A percentile compares a stretch with the other conserved stretches of the same genome.
These are phyloP conservation scores for Suhomyces kilbournensis DNA, from an alignment of 805 yeast genomes.

Conservation along the genomic window DNA sequence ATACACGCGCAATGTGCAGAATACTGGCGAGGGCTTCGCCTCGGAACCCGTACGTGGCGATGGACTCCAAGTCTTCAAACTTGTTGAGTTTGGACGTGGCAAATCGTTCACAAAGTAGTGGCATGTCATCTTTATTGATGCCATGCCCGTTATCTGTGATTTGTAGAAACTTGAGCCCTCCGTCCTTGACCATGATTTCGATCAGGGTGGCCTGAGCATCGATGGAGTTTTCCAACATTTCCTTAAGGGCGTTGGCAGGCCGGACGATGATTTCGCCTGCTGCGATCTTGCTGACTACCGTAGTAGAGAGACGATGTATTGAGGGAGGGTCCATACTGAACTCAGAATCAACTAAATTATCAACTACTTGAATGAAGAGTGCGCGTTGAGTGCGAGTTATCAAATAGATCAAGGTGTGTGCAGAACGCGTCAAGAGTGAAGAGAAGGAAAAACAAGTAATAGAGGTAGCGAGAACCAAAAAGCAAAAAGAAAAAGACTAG, in stretches of 20 bases:
- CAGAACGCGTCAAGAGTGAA: not conserved
- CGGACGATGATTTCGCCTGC: slow-evolving; percentile 96
- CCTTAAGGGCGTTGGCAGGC: slow-evolving; percentile 93
- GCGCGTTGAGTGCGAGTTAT: not conserved
- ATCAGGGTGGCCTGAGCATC: slow-evolving; percentile 78
- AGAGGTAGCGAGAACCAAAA: too few relatives aligned
- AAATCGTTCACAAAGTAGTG: slow-evolving; percentile 82
- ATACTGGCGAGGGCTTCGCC: slow-evolving; percentile 97
- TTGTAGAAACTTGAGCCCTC: slow-evolving; percentile 84
- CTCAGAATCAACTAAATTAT: not conserved
- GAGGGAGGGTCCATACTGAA: not conserved
- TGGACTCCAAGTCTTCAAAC: slow-evolving; percentile 70
- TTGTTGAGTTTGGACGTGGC: slow-evolving; percentile 80
- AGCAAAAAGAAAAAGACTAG: not conserved
- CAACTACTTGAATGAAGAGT: too few relatives aligned
- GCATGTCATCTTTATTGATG: slow-evolving; percentile 66
- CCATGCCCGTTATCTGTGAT: slow-evolving; percentile 90
- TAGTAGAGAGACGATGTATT: slow-evolving; percentile 50
- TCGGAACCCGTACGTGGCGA: slow-evolving; percentile 87
- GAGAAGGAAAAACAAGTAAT: too few relatives aligned
- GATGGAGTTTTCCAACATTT: slow-evolving; percentile 84
- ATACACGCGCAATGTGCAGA: slow-evolving; percentile 80
- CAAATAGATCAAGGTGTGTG: not conserved
- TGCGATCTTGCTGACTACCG: slow-evolving; percentile 87
- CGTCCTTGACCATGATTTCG: slow-evolving; percentile 83